A percentile compares a stretch with the other conserved stretches of the same genome.
Evolutionary conservation across 192 early-diverging fungal species (phyloP).

Genomic region (Backusella tarrabulga): DNA sequence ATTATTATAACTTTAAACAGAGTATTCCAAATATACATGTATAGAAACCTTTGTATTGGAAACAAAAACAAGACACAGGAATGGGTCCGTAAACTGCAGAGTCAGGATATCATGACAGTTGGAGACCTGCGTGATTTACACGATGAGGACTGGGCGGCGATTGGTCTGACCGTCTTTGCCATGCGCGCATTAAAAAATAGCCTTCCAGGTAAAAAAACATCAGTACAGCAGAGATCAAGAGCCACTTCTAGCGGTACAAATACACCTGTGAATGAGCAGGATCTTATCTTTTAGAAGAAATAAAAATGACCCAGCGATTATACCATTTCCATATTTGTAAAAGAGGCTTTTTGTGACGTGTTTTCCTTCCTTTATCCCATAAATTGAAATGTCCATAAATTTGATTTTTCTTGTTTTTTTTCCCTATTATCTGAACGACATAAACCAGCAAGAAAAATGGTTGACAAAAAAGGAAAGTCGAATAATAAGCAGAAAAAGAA

Average conservation of each 20-base stretch:
- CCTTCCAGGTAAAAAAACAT: conserved; percentile 40
- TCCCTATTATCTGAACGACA: not conserved
- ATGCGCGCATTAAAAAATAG: conserved; percentile 53
- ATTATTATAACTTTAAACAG: conserved; percentile 21
- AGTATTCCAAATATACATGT: conserved; percentile 55
- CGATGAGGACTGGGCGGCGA: conserved; percentile 72
- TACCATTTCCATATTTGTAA: not conserved
- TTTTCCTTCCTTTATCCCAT: not conserved
- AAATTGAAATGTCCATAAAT: not conserved
- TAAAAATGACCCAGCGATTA: not conserved
- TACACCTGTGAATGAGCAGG: conserved; percentile 23
- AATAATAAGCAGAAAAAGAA: not conserved
- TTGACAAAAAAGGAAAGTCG: not conserved
- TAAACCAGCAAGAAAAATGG: not conserved
- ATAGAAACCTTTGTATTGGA: conserved; percentile 76
- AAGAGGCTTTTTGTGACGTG: not conserved
- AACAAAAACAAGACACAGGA: conserved; percentile 66
- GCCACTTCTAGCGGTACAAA: conserved; percentile 15
- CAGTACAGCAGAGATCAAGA: not conserved
- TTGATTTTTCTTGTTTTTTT: not conserved
- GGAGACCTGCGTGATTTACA: conserved; percentile 71
- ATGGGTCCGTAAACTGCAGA: conserved; percentile 65
- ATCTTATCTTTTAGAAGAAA: not conserved
- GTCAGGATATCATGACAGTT: conserved; percentile 78
- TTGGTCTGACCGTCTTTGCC: conserved; percentile 58